phyloP scores from a whole-genome alignment of 2,329 filamentous ascomycete genomes.

The Beauveria sp. region DNA sequence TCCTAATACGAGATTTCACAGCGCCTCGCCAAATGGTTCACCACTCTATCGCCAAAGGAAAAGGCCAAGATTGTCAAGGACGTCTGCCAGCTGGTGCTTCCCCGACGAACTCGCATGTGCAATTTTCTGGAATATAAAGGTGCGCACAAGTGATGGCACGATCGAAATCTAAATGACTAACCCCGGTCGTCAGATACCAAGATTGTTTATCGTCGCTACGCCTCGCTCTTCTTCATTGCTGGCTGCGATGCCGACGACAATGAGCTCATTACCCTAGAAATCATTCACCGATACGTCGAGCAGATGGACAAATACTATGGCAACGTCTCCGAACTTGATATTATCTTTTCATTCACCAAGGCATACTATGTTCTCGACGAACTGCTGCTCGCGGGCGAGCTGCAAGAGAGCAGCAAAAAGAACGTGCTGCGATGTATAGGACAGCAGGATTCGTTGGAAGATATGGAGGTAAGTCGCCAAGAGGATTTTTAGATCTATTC shows the following conservation, averaged over 20 bases:
- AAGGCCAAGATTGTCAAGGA: conserved; percentile 99
- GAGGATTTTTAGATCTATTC: conserved; percentile 1
- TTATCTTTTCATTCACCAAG: conserved; percentile 99
- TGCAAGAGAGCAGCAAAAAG: conserved; percentile 99
- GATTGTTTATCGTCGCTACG: conserved; percentile 97
- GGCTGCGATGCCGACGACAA: conserved; percentile 97
- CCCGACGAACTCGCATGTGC: conserved; percentile 95
- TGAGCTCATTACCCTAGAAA: conserved; percentile 94
- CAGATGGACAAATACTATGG: conserved; percentile 99
- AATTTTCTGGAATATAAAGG: conserved; percentile 99
- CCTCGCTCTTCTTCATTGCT: conserved; percentile 98
- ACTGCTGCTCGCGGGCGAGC: conserved; percentile 85
- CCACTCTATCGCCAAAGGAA: conserved; percentile 91
- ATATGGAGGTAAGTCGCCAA: conserved; percentile 83
- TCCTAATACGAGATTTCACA: conserved; percentile 32
- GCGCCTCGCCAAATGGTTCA: conserved; percentile 99
- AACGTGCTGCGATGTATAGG: conserved; percentile 93
- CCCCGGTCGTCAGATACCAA: conserved; percentile 66
- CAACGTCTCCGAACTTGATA: conserved; percentile 98
- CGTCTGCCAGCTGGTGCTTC: conserved; percentile 94
- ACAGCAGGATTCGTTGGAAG: conserved; percentile 94
- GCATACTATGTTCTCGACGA: conserved; percentile 99
- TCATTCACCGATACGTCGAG: conserved; percentile 98
- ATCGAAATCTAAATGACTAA: background rate
- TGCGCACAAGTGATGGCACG: conserved; percentile 27